A percentile compares a stretch with the other conserved stretches of the same genome.
These are phyloP conservation scores for Leccinellum albellum DNA, from an alignment of 768 basidiomycete species.

Conservation along the genomic window DNA sequence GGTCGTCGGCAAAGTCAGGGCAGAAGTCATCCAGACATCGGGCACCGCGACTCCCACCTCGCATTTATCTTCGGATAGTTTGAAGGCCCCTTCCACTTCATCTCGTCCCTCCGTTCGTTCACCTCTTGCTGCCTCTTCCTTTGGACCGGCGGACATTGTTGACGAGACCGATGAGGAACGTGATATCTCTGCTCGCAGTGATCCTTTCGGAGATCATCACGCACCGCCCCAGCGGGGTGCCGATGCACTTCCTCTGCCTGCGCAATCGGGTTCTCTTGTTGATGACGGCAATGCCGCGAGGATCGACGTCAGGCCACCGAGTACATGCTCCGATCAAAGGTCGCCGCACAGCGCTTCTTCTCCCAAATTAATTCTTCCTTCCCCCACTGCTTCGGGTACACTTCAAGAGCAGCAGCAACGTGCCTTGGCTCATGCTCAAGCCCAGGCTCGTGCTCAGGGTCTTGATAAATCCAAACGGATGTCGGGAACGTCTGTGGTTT, in stretches of 20 bases:
- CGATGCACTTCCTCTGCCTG: slow-evolving; percentile 38
- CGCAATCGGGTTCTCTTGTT: slow-evolving; percentile 54
- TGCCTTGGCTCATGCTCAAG: slow-evolving; percentile 59
- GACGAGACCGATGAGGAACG: slow-evolving; percentile 41
- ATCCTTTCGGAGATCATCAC: slow-evolving; percentile 69
- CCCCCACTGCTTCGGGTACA: slow-evolving; percentile 27
- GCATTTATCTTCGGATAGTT: slow-evolving; percentile 32
- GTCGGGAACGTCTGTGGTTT: slow-evolving; percentile 64
- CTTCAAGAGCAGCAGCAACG: slow-evolving; percentile 68
- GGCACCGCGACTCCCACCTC: slow-evolving; percentile 33
- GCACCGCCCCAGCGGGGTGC: slow-evolving; percentile 29
- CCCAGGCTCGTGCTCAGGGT: slow-evolving; percentile 53
- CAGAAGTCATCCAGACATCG: slow-evolving; percentile 69
- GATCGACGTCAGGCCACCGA: slow-evolving; percentile 55
- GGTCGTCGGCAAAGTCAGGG: slow-evolving; percentile 72
- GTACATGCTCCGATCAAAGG: slow-evolving; percentile 37
- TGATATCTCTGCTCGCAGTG: slow-evolving; percentile 21
- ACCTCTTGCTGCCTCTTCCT: slow-evolving; percentile 66
- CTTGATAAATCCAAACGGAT: slow-evolving; percentile 45
- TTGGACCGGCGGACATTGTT: slow-evolving; percentile 64
- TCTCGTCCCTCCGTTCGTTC: slow-evolving; percentile 52
- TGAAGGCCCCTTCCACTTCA: slow-evolving; percentile 37
- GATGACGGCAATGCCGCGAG: slow-evolving; percentile 65
- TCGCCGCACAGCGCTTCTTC: slow-evolving; percentile 58
- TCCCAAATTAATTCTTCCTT: slow-evolving; percentile 56